phyloP scores from a whole-genome alignment of 2,329 filamentous ascomycete species.

The Talaromyces rugulosus region DNA sequence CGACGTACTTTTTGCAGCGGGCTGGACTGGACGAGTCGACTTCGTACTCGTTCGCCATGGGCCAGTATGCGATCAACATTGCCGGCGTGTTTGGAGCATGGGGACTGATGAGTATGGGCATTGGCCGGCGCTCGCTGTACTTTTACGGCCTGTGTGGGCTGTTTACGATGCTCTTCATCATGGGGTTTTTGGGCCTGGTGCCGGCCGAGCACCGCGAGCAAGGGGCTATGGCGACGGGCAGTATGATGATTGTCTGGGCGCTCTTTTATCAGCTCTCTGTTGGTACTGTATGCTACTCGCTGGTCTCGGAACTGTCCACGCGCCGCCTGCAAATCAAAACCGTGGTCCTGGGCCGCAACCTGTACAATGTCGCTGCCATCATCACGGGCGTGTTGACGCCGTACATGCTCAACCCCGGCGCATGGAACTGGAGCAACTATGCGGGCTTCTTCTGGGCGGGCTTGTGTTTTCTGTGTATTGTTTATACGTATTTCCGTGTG shows the following conservation, averaged over 20 bases:
- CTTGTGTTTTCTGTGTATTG: constrained; percentile 72
- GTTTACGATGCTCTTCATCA: constrained; percentile 71
- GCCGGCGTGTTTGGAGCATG: constrained; percentile 76
- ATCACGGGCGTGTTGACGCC: constrained; percentile 77
- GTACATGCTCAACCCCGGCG: constrained; percentile 85
- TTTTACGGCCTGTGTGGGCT: constrained; percentile 70
- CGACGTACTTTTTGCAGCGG: constrained; percentile 56
- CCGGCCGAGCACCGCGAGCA: constrained; percentile 55
- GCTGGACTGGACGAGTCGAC: constrained; percentile 49
- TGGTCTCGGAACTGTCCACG: constrained; percentile 80
- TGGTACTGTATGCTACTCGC: constrained; percentile 83
- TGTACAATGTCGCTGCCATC: constrained; percentile 79
- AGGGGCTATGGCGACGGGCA: constrained; percentile 72
- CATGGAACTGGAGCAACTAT: constrained; percentile 85
- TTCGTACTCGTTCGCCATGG: constrained; percentile 55
- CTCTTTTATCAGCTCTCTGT: constrained; percentile 82
- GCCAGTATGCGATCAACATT: constrained; percentile 66
- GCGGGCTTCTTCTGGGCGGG: constrained; percentile 86
- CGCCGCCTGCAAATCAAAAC: constrained; percentile 86
- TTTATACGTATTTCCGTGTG: constrained; percentile 77
- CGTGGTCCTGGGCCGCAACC: constrained; percentile 75
- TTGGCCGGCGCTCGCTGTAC: constrained; percentile 73
- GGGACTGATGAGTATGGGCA: constrained; percentile 69
- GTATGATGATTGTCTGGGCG: constrained; percentile 79
- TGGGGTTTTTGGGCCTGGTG: constrained; percentile 78